Conservation (phyloP, 345 rosid genomes). For the Bretschneidera sinensis region DNA sequence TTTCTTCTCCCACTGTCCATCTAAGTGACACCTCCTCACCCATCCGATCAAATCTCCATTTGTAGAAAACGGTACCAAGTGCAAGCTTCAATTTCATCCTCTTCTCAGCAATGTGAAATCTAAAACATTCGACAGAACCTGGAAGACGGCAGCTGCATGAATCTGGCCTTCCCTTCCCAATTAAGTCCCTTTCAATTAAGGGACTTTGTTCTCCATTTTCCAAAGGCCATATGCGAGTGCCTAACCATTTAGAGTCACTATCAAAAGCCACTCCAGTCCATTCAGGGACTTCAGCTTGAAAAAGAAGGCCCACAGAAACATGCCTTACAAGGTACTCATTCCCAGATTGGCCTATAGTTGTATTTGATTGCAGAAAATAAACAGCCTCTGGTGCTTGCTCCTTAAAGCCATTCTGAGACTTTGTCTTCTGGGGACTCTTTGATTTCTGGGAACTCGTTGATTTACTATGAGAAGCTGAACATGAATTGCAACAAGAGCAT, state of each 20-base stretch:
- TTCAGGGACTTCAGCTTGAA: constrained; percentile 67
- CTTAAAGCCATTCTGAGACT: neutral
- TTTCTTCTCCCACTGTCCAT: constrained; percentile 57
- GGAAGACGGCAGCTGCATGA: constrained; percentile 48
- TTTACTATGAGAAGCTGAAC: constrained; percentile 24
- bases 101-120: constrained; percentile 69
- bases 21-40: constrained; percentile 68
- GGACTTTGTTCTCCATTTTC: neutral
- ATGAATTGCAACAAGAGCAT: constrained; percentile 32
- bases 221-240: constrained; percentile 53
- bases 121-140: constrained; percentile 50
- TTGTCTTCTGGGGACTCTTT: constrained; percentile 14
- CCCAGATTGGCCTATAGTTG: constrained; percentile 7
- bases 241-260: constrained; percentile 68
- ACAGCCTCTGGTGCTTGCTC: constrained; percentile 10
- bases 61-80: constrained; percentile 46
- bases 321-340: constrained; percentile 17
- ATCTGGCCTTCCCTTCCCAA: constrained; percentile 59
- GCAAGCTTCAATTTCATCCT: constrained; percentile 59
- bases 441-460: constrained; percentile 1
- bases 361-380: constrained; percentile 14
- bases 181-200: constrained; percentile 21
- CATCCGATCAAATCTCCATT: constrained; percentile 66
- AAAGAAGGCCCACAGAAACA: constrained; percentile 43
- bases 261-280: constrained; percentile 48